Evolutionary conservation across 352 stramenopile species (phyloP), one percentile per base, ranked within the genome.

Genomic region (Globisporangium recalcitrans): DNA sequence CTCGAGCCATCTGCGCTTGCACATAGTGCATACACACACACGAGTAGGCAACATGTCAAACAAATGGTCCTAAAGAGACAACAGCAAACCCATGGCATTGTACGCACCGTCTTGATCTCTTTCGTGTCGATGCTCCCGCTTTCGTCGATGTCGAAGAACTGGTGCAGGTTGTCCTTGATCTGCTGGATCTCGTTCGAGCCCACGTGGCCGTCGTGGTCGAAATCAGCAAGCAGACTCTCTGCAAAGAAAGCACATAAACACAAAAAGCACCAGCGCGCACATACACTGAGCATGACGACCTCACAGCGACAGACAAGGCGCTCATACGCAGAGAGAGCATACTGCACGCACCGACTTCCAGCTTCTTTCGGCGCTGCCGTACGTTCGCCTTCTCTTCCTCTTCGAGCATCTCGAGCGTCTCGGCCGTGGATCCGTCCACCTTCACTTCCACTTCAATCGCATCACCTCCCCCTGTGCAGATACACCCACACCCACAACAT

Each of bases 121-220:
- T 75, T 78, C 2, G 84, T 65, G 52, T 94, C 85, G 64, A 92
- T 75, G 10, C 80, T 75, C 21, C 85, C 85, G 67, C 85, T 94
- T 22, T 82, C 81, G 62, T 94, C 85, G 14, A 73, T 77, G 63
- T 94, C 85, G 51, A 94, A 80, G 34, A 89, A 75, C 46, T 90
- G 73, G 51, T 94, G 85, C 58, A 94, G 64, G 29, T 90, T 92
- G 66, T 90, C 75, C 58, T 91, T 90, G 63, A 94, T 88, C 44
- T 81, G 72, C 48, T 90, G 74, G 66, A 94, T 88, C 69, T 94
- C 85, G 24, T 68, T 78, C 52, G 69, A 74, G 52, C 79, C 82
- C n/a, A 94, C 84, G 52, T 67, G 74, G 52, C 85, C 85, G 55
- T 94, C 82, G 31, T 90, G 68, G 63, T 94, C 80, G 58, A 92